Evolutionary conservation across 2,329 filamentous ascomycete species (phyloP).

Genomic region (Cyclaneusma minus): DNA sequence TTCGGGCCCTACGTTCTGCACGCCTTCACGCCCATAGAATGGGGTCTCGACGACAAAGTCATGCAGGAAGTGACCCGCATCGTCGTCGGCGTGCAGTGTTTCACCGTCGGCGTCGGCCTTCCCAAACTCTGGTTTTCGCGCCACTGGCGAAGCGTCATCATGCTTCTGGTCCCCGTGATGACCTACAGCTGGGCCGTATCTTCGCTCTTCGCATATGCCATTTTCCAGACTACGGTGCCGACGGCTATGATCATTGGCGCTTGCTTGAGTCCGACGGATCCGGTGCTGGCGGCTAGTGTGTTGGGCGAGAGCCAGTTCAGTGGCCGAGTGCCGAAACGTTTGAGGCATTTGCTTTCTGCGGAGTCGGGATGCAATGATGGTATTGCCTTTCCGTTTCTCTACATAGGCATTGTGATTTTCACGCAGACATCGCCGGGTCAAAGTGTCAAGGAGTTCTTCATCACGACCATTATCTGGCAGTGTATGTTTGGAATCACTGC

Average conservation of each 20-base stretch:
- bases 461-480: conserved; percentile 38
- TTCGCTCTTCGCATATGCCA: conserved; percentile 26
- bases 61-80: conserved; percentile 58
- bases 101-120: conserved; percentile 57
- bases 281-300: conserved; percentile 36
- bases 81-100: conserved; percentile 58
- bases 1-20: conserved; percentile 53
- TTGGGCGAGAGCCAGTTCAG: conserved; percentile 36
- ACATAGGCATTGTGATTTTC: conserved; percentile 30
- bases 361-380: conserved; percentile 41
- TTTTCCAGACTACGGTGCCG: conserved; percentile 28
- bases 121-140: conserved; percentile 26
- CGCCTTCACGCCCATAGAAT: conserved; percentile 41
- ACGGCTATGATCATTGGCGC: conserved; percentile 35
- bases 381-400: conserved; percentile 38
- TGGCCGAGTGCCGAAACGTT: conserved; percentile 30
- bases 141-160: conserved; percentile 21
- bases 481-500: conserved; percentile 30
- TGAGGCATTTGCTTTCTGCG: conserved; percentile 33
- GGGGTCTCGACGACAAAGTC: conserved; percentile 53
- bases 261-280: conserved; percentile 40
- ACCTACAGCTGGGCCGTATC: conserved; percentile 30
- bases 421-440: conserved; percentile 21
- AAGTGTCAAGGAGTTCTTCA: conserved; percentile 32
- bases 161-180: conserved; percentile 36